Base-by-base conservation (phyloP, 176 grass and related monocot genomes). In the Areca catechu region DNA sequence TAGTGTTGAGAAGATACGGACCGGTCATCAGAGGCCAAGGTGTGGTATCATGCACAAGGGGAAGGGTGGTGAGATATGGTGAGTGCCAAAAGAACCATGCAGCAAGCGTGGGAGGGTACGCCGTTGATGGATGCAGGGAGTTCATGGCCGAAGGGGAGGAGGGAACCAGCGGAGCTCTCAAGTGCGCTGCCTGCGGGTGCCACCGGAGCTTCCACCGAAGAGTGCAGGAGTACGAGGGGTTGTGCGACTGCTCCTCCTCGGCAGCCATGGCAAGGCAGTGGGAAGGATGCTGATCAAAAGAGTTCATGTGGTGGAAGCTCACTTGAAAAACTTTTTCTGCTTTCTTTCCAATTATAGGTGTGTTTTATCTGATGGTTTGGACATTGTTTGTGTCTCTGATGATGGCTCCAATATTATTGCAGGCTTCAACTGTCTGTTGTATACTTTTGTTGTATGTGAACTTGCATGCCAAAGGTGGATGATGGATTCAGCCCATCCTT, bases 21-120 rank as follows among this genome's bases (percentile, higher is more conserved):
- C 88, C 88, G 20, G 71, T 69, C 1, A 65, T 60, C 3, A 47
- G 65, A 43, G 24, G 56, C 49, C 78, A 69, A 27, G 86, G 57
- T 62, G 62, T 59, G 71, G 83, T 69, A 58, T 66, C 50, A 62
- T 87, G 79, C 76, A 49, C 77, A 50, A 75, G 71, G 71, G 50
- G 66, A 52, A 63, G 53, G 20, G 34, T 49, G 15, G 91, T 90
- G 27, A 70, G 37, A 54, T 96, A 96, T 10, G 51, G 51, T 3
- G 91, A 96, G 67, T 96, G 91, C 60, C 83, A 79, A 25, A 84
- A 58, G 16, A 96, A 96, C 78, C 91, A 90, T 21, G 91, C 86
- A 0, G 91, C 91, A 1, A 81, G 71, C 58, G 70, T 60, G 0
- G 91, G 91, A 22, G 91, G 91, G 3, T 60, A 96, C 10, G 77